Evolutionary conservation across 108 stramenopile genomes (phyloP).

Genomic region (Pinguiococcus pyrenoidosus): DNA sequence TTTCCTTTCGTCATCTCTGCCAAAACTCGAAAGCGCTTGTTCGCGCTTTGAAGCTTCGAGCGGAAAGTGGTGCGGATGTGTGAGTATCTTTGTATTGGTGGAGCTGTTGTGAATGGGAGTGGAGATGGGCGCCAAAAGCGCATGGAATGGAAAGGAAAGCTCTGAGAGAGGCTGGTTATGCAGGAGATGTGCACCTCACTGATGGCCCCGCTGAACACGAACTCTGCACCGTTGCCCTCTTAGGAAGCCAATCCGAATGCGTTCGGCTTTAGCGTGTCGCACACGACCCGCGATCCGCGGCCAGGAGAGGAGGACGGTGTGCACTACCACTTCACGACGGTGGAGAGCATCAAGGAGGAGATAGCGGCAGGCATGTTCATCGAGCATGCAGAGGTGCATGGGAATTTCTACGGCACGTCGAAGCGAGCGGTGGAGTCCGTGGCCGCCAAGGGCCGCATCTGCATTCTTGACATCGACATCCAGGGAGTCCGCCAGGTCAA

Average conservation of each 20-base stretch:
- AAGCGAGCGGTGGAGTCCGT: slow-evolving; percentile 60
- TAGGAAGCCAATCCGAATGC: slow-evolving; percentile 6
- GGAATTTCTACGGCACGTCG: slow-evolving; percentile 88
- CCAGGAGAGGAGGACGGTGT: slow-evolving; percentile 40
- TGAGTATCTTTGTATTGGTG: too few species aligned
- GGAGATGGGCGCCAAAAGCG: too few species aligned
- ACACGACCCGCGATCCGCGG: slow-evolving; percentile 77
- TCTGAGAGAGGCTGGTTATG: too few species aligned
- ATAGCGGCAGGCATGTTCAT: slow-evolving; percentile 54
- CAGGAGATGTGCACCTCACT: too few species aligned
- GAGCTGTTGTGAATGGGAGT: too few species aligned
- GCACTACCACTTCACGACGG: slow-evolving; percentile 74
- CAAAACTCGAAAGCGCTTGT: too few species aligned
- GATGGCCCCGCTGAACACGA: too few species aligned
- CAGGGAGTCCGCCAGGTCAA: slow-evolving; percentile 27
- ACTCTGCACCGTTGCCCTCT: too few species aligned
- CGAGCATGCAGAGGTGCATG: slow-evolving; percentile 88
- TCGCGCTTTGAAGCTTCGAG: too few species aligned
- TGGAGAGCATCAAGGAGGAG: slow-evolving; percentile 61
- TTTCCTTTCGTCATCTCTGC: too few species aligned
- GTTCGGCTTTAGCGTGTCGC: slow-evolving; percentile 61
- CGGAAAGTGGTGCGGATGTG: too few species aligned
- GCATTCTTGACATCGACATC: slow-evolving; percentile 85
- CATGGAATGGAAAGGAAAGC: too few species aligned
- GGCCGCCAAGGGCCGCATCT: slow-evolving; percentile 58